Evolutionary conservation across 2,329 filamentous ascomycete species (phyloP).

Genomic region (Exophiala spinifera): DNA sequence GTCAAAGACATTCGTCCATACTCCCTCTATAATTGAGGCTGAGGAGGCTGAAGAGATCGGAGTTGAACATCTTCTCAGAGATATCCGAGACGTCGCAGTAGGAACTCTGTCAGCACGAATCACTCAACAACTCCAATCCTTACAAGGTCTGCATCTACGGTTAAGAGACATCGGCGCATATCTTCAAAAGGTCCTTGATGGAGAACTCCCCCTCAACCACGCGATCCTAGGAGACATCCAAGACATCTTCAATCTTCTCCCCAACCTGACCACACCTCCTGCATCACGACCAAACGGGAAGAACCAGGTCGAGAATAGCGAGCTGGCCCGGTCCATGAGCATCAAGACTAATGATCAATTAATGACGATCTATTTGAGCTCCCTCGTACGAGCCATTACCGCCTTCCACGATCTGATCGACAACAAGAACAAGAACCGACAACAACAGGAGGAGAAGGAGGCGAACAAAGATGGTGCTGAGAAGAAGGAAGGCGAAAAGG

Average conservation of each 20-base stretch:
- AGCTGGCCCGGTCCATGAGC: slow-evolving; percentile 94
- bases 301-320: slow-evolving; percentile 65
- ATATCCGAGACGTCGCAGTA: slow-evolving; percentile 96
- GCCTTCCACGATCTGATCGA: slow-evolving; percentile 99
- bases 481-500: slow-evolving; percentile 62
- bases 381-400: slow-evolving; percentile 93
- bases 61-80: slow-evolving; percentile 93
- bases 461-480: slow-evolving; percentile 67
- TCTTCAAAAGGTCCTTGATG: slow-evolving; percentile 91
- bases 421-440: slow-evolving; percentile 99
- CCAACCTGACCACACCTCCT: slow-evolving; percentile 84
- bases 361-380: slow-evolving; percentile 96
- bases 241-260: slow-evolving; percentile 97
- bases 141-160: slow-evolving; percentile 91
- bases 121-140: slow-evolving; percentile 93
- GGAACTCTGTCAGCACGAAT: slow-evolving; percentile 95
- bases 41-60: slow-evolving; percentile 99
- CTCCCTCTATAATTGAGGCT: slow-evolving; percentile 95
- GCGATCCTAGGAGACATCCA: slow-evolving; percentile 97
- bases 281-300: slow-evolving; percentile 56
- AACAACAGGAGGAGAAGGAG: slow-evolving; percentile 95
- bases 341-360: slow-evolving; percentile 99
- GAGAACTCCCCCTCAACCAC: slow-evolving; percentile 91
- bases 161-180: slow-evolving; percentile 94
- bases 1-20: slow-evolving; percentile 96